phyloP scores from a whole-genome alignment of 164 flowering plant genomes.

The Berberis vulgaris region DNA sequence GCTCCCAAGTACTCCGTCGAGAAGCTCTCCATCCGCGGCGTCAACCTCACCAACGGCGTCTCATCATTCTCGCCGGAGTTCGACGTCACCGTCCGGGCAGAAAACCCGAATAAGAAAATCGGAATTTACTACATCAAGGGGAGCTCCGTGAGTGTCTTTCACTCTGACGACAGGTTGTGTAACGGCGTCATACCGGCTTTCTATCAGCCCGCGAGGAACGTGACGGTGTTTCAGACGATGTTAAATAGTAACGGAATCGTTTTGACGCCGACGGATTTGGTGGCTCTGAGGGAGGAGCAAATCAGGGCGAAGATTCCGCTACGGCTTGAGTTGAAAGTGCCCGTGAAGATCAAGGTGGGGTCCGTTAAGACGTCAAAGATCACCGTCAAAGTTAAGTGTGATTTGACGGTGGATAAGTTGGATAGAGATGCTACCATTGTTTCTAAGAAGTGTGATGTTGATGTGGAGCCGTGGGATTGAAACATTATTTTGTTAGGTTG shows the following conservation, averaged over 20 bases:
- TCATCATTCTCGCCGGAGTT: conserved; percentile 46
- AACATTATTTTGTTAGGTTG: too few species aligned
- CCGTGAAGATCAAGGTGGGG: conserved; percentile 64
- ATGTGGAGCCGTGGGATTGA: conserved; percentile 20
- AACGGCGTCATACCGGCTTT: conserved; percentile 56
- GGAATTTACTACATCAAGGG: conserved; percentile 50
- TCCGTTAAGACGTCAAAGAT: conserved; percentile 66
- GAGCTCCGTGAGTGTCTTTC: conserved; percentile 39
- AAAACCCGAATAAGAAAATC: conserved; percentile 65
- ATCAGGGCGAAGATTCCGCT: conserved; percentile 41
- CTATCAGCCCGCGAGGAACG: conserved; percentile 60
- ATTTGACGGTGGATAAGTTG: conserved; percentile 46
- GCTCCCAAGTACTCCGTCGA: conserved; percentile 50
- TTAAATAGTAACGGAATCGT: conserved; percentile 35
- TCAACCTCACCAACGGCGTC: conserved; percentile 38
- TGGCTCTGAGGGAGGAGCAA: conserved; percentile 20
- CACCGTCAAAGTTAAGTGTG: conserved; percentile 55
- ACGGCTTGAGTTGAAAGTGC: conserved; percentile 35
- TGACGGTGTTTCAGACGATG: conserved; percentile 46
- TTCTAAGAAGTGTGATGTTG: conserved; percentile 41
- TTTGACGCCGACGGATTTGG: conserved; percentile 18
- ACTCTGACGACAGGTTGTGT: conserved; percentile 28
- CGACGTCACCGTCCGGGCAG: conserved; percentile 45
- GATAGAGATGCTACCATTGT: conserved; percentile 39
- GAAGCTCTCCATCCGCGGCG: conserved; percentile 34